phyloP scores from a whole-genome alignment of 441 rosid species.

The Gossypium gossypioides region DNA sequence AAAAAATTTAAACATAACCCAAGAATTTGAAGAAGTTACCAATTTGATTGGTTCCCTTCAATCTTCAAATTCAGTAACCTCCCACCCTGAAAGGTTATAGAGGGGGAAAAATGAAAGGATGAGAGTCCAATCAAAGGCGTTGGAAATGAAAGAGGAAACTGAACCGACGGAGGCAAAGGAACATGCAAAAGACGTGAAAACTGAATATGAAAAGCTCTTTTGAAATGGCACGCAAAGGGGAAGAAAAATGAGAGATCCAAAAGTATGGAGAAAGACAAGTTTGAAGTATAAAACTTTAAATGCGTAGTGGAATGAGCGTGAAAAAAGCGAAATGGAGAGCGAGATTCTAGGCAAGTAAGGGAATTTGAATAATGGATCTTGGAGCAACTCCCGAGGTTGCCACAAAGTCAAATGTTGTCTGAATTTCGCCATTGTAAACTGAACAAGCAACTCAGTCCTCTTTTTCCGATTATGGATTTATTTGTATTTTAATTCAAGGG shows the following conservation, averaged over 20 bases:
- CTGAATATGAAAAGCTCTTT: conserved; percentile 16
- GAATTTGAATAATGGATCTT: neutral
- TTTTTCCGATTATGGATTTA: neutral
- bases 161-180: neutral
- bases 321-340: conserved; percentile 7
- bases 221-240: conserved; percentile 54
- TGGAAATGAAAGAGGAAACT: neutral
- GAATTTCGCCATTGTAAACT: neutral
- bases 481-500: neutral
- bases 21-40: neutral
- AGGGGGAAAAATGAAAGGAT: neutral
- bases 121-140: neutral
- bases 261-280: neutral
- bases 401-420: conserved; percentile 25
- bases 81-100: neutral
- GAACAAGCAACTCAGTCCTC: neutral
- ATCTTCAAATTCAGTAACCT: neutral
- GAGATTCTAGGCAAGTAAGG: conserved; percentile 20
- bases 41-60: neutral
- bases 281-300: conserved; percentile 2
- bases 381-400: conserved; percentile 22
- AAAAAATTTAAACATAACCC: neutral
- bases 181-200: conserved; percentile 20
- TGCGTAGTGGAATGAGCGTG: neutral
- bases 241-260: conserved; percentile 7